phyloP scores from a whole-genome alignment of 257 asterid species.

The Jasminum sambac region DNA sequence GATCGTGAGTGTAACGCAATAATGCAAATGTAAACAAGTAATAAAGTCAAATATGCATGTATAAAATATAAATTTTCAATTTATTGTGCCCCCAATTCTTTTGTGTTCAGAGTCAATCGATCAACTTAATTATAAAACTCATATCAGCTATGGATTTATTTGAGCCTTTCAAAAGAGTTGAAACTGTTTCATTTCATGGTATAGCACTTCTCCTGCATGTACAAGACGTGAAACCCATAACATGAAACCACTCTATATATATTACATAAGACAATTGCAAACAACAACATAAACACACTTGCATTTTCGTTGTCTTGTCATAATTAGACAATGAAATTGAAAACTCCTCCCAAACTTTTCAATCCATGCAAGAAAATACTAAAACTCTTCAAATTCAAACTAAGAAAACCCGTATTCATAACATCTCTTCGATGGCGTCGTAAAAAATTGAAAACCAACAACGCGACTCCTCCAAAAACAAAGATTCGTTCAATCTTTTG shows the following conservation, averaged over 20 bases:
- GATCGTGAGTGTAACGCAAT: too few species aligned
- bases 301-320: not conserved
- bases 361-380: conserved; percentile 56
- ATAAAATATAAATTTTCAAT: too few species aligned
- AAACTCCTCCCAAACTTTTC: conserved; percentile 41
- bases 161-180: conserved; percentile 11
- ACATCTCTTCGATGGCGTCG: conserved; percentile 34
- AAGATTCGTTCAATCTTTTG: conserved; percentile 29
- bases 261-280: conserved; percentile 14
- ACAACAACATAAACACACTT: not conserved
- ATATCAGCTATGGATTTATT: too few species aligned
- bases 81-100: too few species aligned
- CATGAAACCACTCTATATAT: conserved; percentile 11
- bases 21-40: too few species aligned
- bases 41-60: too few species aligned
- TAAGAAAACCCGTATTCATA: conserved; percentile 53
- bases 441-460: conserved; percentile 15
- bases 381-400: conserved; percentile 44
- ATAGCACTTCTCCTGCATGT: conserved; percentile 26
- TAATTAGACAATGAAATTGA: conserved; percentile 30
- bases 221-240: conserved; percentile 56
- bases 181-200: conserved; percentile 31
- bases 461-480: not conserved
- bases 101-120: too few species aligned
- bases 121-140: too few species aligned